Evolutionary conservation across 345 rosid species (phyloP), one percentile per base, ranked within the genome.

Genomic region (Citrus sp.): DNA sequence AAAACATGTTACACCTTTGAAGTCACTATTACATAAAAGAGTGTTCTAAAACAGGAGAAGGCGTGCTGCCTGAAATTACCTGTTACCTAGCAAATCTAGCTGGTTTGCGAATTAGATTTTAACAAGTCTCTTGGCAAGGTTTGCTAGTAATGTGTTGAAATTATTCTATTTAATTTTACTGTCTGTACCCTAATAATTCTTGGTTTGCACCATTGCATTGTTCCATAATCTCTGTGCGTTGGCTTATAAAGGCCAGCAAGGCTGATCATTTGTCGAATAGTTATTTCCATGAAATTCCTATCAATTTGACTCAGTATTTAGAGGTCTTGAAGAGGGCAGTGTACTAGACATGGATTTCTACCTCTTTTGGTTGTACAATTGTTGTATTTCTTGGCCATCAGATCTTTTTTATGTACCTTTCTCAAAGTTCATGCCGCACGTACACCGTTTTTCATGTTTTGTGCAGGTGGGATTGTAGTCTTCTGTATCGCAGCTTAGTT

Each of bases 381-480:
- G 10, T 68, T 68, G 14, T 42, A 40, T 42, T 68, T 5, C 14
- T 68, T 40, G 21, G 56, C 46, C 42, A 34, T 34, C 0, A 3
- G 22, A 21, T 34, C 13, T 8, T 37, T n/a, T 25, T 21, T 9
- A 18, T 42, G 32, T 28, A 70, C 12, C 6, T 70, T 70, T 70
- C 12, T 54, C 28, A 21, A 51, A 16, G 64, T 24, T 64, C 38
- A 18, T 35, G 24, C 65, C 64, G 24, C 25, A 25, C 14, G 2
- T 24, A n/a, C 51, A 7, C 18, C 3, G 25, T 27, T 24, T 81
- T 42, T 77, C 46, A 78, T 68, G 58, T 55, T 28, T 83, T 77
- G 65, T 86, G 87, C 91, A 97, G 99, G 88, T 94, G 99, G 99
- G 99, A 97, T 85, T 90, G 96, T 86, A 97, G 97, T 82, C 94